Conservation (phyloP, 106 monocot genomes). For the Allium sativum region DNA sequence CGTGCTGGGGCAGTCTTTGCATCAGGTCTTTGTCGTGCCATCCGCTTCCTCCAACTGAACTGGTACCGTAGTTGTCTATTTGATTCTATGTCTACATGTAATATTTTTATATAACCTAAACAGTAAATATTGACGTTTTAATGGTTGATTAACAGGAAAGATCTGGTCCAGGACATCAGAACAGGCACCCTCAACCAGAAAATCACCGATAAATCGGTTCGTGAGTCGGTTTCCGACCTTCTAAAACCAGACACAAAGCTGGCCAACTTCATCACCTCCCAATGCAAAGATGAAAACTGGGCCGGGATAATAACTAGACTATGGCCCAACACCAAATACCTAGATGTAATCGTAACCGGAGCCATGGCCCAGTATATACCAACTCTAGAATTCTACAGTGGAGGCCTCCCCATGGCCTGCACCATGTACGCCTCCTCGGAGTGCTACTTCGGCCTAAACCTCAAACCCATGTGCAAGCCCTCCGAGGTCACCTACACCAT, state of each 20-base stretch:
- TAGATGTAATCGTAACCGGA: constrained; percentile 84
- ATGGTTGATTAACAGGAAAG: too few species aligned
- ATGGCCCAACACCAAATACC: constrained; percentile 80
- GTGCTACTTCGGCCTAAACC: constrained; percentile 90
- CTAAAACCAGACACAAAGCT: constrained; percentile 7
- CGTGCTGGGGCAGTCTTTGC: constrained; percentile 21
- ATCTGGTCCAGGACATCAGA: too few species aligned
- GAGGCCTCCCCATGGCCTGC: constrained; percentile 74
- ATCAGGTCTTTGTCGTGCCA: constrained; percentile 13
- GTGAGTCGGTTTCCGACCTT: background rate
- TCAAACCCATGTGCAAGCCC: constrained; percentile 57
- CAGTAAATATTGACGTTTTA: too few species aligned
- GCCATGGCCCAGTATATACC: constrained; percentile 82
- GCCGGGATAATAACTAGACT: constrained; percentile 31
- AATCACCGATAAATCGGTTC: constrained; percentile 7
- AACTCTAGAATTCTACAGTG: constrained; percentile 48
- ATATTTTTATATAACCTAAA: too few species aligned
- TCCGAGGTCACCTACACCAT: constrained; percentile 70
- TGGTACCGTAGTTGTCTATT: background rate
- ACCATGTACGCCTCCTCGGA: constrained; percentile 95
- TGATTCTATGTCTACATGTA: too few species aligned
- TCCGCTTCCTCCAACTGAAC: constrained; percentile 18
- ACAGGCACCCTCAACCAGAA: constrained; percentile 6
- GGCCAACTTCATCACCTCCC: constrained; percentile 5
- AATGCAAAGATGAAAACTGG: constrained; percentile 19